Conservation (phyloP, 768 basidiomycete genomes). For the Tulasnella sp. region DNA sequence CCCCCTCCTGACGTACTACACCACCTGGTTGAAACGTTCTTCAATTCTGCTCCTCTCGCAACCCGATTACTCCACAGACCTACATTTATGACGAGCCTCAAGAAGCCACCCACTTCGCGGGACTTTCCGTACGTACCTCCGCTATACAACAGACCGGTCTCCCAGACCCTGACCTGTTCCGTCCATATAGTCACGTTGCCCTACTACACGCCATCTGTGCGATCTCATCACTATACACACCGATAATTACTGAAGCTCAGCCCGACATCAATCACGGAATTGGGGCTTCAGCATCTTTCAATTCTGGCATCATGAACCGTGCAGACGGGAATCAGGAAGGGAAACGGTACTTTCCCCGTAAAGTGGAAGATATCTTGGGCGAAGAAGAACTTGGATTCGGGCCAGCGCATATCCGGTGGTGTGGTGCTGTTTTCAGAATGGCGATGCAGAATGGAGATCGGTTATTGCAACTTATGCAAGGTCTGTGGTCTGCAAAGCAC, state of each 20-base stretch:
- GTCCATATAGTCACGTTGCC: not conserved
- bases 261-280: not conserved
- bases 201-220: conserved; percentile 19
- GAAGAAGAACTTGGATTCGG: conserved; percentile 1
- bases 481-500: not conserved
- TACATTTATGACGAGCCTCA: conserved; percentile 12
- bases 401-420: not conserved
- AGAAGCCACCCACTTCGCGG: conserved; percentile 1
- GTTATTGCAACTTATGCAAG: conserved; percentile 9
- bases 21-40: conserved; percentile 17
- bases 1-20: conserved; percentile 11
- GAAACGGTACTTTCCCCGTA: not conserved
- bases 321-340: not conserved
- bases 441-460: conserved; percentile 5
- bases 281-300: not conserved
- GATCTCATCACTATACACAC: conserved; percentile 16
- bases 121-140: conserved; percentile 4
- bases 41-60: conserved; percentile 8
- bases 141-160: not conserved
- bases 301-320: conserved; percentile 4
- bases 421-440: not conserved
- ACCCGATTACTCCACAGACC: conserved; percentile 14
- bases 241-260: not conserved
- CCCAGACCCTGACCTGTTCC: not conserved
- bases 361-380: not conserved